These are phyloP conservation scores for Cyberlindnera mrakii DNA, from an alignment of 805 yeast genomes.

Conservation along the genomic window DNA sequence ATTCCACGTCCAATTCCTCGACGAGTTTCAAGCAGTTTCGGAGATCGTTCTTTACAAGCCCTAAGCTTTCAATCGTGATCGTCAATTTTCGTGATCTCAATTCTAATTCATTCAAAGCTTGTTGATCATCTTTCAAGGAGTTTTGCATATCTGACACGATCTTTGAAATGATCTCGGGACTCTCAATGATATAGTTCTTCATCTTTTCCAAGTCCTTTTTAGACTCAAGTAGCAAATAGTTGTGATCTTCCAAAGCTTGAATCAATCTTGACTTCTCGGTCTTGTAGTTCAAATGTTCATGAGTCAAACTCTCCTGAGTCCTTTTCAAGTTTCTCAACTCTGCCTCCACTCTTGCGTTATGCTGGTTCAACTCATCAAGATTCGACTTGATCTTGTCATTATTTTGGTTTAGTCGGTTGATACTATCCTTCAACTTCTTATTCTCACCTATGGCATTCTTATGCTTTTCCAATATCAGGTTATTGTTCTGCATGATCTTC, in stretches of 20 bases:
- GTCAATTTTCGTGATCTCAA: slow-evolving; percentile 42
- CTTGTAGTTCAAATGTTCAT: slow-evolving; percentile 60
- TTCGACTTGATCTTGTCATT: slow-evolving; percentile 23
- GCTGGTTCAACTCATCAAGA: slow-evolving; percentile 38
- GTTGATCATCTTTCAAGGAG: slow-evolving; percentile 36
- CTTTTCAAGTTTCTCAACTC: slow-evolving; percentile 57
- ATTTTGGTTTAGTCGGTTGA: slow-evolving; percentile 29
- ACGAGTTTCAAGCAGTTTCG: slow-evolving; percentile 16
- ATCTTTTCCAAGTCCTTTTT: slow-evolving; percentile 55
- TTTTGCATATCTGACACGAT: slow-evolving; percentile 47
- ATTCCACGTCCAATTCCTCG: slow-evolving; percentile 17
- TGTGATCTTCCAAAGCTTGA: slow-evolving; percentile 54
- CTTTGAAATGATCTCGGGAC: slow-evolving; percentile 48
- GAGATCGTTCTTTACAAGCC: slow-evolving; percentile 23
- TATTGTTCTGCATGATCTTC: slow-evolving; percentile 49
- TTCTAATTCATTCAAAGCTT: slow-evolving; percentile 37
- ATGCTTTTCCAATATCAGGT: slow-evolving; percentile 39
- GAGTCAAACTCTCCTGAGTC: slow-evolving; percentile 54
- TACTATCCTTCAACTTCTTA: slow-evolving; percentile 29
- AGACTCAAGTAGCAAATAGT: slow-evolving; percentile 49
- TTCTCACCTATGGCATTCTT: slow-evolving; percentile 38
- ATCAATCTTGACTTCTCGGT: slow-evolving; percentile 52
- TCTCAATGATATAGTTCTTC: slow-evolving; percentile 52
- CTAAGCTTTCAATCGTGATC: slow-evolving; percentile 53
- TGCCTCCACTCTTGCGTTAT: slow-evolving; percentile 51